Percentiles rank a stretch among this genome's conserved stretches.
Conservation (phyloP, 495 filamentous ascomycete species). For the Clavariopsis aquatica region DNA sequence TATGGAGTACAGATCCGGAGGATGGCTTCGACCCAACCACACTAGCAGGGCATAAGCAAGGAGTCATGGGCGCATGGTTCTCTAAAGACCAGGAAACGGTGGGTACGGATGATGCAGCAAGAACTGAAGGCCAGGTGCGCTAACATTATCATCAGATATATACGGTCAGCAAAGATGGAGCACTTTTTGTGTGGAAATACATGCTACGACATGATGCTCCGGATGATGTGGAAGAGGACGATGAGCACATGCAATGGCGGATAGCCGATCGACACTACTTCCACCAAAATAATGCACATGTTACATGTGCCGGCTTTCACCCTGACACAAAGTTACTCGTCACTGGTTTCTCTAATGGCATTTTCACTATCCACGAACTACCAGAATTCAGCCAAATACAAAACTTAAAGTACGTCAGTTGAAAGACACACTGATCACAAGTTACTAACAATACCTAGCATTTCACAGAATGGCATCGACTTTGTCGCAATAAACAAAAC, state of each 20-base stretch:
- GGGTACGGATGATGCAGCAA: slow-evolving; percentile 31
- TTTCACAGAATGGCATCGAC: slow-evolving; percentile 94
- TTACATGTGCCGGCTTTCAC: slow-evolving; percentile 87
- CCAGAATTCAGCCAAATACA: slow-evolving; percentile 97
- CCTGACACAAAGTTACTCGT: slow-evolving; percentile 82
- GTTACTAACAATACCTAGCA: slow-evolving; percentile 59
- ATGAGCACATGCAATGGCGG: slow-evolving; percentile 71
- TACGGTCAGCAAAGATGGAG: slow-evolving; percentile 67
- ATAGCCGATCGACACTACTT: slow-evolving; percentile 88
- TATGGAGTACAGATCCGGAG: slow-evolving; percentile 90
- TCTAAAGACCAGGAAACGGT: slow-evolving; percentile 84
- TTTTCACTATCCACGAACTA: slow-evolving; percentile 92
- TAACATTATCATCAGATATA: slow-evolving; percentile 54
- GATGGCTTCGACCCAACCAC: slow-evolving; percentile 87
- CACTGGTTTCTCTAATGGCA: slow-evolving; percentile 88
- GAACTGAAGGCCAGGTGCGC: slow-evolving; percentile 42
- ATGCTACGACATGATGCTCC: slow-evolving; percentile 49
- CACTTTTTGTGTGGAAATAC: slow-evolving; percentile 67
- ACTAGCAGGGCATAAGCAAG: slow-evolving; percentile 84
- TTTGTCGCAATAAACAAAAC: slow-evolving; percentile 88
- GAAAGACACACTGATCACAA: neutral
- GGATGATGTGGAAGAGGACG: slow-evolving; percentile 56
- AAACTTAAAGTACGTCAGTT: slow-evolving; percentile 60
- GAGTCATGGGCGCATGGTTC: slow-evolving; percentile 86
- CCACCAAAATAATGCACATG: slow-evolving; percentile 81